phyloP scores from a whole-genome alignment of 345 rosid genomes.

The Draba incana region DNA sequence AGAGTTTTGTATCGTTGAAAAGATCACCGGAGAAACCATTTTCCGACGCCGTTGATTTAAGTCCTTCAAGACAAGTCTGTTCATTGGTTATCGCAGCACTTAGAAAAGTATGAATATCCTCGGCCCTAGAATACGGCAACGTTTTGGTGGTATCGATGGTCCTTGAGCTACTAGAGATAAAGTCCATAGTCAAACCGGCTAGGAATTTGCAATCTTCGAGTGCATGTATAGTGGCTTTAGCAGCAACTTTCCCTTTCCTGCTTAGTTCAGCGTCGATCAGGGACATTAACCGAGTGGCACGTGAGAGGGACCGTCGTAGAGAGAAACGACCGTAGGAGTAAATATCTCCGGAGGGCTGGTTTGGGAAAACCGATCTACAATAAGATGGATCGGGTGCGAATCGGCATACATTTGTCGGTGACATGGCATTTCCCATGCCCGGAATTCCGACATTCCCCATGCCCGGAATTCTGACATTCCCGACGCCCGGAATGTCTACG shows the following conservation, averaged over 20 bases:
- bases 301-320: conserved; percentile 60
- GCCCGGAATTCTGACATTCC: background rate
- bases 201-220: conserved; percentile 75
- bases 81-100: conserved; percentile 81
- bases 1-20: conserved; percentile 76
- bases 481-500: background rate
- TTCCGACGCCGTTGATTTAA: conserved; percentile 51
- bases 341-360: conserved; percentile 48
- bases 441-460: conserved; percentile 6
- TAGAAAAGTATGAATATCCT: conserved; percentile 67
- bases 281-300: conserved; percentile 55
- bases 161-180: conserved; percentile 49
- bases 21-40: conserved; percentile 58
- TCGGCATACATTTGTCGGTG: conserved; percentile 51
- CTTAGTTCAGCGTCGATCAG: conserved; percentile 54
- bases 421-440: conserved; percentile 22
- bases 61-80: conserved; percentile 77
- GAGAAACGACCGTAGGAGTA: conserved; percentile 62
- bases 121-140: conserved; percentile 53
- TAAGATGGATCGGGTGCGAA: conserved; percentile 66
- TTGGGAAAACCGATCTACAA: conserved; percentile 63
- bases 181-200: conserved; percentile 59
- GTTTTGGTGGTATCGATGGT: conserved; percentile 53
- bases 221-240: conserved; percentile 55
- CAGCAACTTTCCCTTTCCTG: conserved; percentile 45